phyloP scores from a whole-genome alignment of 495 filamentous ascomycete genomes.

The Clavariopsis aquatica region DNA sequence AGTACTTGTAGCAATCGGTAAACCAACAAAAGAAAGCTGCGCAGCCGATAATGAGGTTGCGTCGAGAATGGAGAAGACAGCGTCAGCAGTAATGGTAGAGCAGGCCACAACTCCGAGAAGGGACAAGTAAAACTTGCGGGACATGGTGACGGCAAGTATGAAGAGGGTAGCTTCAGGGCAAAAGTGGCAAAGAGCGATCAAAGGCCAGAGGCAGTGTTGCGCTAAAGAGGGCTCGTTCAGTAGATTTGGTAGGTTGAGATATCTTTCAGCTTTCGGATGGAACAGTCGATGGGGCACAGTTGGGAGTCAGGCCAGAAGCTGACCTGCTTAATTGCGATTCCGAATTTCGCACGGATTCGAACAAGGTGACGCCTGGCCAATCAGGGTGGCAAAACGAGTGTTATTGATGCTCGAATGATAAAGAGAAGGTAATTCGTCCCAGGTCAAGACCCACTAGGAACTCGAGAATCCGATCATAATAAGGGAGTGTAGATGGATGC shows the following conservation, averaged over 20 bases:
- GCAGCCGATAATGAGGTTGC: constrained; percentile 23
- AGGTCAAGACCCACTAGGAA: neutral
- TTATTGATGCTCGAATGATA: constrained; percentile 1
- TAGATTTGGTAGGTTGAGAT: neutral
- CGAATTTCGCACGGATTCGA: constrained; percentile 12
- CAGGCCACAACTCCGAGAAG: constrained; percentile 30
- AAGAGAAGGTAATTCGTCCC: neutral
- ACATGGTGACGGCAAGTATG: constrained; percentile 5
- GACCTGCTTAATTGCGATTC: neutral
- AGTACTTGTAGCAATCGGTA: constrained; percentile 22
- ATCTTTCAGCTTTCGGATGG: constrained; percentile 6
- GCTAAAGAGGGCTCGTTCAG: too few species aligned
- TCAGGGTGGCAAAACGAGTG: constrained; percentile 10
- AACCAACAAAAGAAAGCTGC: constrained; percentile 13
- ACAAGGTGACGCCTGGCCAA: constrained; percentile 7
- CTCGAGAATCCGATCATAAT: constrained; percentile 6
- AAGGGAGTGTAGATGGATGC: neutral
- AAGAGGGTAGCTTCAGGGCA: constrained; percentile 16
- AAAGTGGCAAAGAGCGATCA: neutral
- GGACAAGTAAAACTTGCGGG: constrained; percentile 24
- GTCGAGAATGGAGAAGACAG: constrained; percentile 31
- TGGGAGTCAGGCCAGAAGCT: constrained; percentile 2
- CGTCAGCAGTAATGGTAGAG: constrained; percentile 25
- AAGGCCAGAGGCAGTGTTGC: too few species aligned
- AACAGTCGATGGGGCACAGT: constrained; percentile 14